Percentiles rank a stretch among this genome's conserved stretches.
Evolutionary conservation across 2,329 filamentous ascomycete species (phyloP).

Genomic region (Fusarium metavorans): DNA sequence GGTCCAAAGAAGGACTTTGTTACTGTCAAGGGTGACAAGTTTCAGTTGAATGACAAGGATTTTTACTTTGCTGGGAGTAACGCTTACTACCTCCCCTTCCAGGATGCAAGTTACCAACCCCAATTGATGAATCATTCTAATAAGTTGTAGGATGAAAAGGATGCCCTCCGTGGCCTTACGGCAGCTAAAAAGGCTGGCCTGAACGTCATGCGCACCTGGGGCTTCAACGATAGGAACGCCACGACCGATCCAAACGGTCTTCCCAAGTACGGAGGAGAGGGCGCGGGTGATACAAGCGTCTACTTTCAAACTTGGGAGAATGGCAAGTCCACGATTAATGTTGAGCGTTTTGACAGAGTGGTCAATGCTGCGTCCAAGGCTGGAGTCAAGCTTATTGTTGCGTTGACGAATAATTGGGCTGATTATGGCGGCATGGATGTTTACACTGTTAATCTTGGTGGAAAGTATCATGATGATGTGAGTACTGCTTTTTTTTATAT

Average conservation of each 20-base stretch:
- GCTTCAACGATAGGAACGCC: conserved; percentile 28
- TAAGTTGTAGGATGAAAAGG: conserved; percentile 55
- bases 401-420: conserved; percentile 70
- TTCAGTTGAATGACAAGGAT: conserved; percentile 57
- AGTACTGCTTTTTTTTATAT: conserved; percentile 55
- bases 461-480: conserved; percentile 56
- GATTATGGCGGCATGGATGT: conserved; percentile 72
- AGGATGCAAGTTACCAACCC: neutral
- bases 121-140: neutral
- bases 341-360: conserved; percentile 20
- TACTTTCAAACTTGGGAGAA: conserved; percentile 17
- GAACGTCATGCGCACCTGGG: conserved; percentile 26
- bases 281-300: conserved; percentile 61
- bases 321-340: conserved; percentile 25
- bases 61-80: conserved; percentile 66
- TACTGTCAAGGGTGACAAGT: conserved; percentile 40
- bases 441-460: conserved; percentile 67
- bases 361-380: conserved; percentile 56
- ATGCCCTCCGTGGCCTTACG: conserved; percentile 11
- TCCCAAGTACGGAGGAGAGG: conserved; percentile 58
- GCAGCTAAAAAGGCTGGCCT: conserved; percentile 28
- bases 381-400: conserved; percentile 65
- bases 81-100: conserved; percentile 62
- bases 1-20: conserved; percentile 44
- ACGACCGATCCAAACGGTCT: conserved; percentile 42